Evolutionary conservation across 192 early-diverging fungal species (phyloP), one percentile per base, ranked within the genome.

Genomic region (Dimargaris xerosporica): DNA sequence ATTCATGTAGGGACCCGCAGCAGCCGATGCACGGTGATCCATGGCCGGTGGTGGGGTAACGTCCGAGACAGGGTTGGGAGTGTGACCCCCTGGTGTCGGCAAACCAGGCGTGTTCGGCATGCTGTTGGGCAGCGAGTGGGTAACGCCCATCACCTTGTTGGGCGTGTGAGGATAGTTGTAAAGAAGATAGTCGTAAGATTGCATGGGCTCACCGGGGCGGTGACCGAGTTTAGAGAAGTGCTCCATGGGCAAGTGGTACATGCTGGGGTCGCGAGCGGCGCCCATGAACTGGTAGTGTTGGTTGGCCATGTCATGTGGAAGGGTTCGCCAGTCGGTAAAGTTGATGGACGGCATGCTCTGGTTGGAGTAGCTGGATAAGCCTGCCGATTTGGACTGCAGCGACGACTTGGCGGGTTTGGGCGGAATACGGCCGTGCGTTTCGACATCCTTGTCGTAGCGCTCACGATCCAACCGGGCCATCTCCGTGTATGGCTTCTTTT

Each of bases 401-500:
- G 56, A 59, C 34, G 56, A 59, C 16, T 42, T 31, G 41, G 56
- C 56, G 31, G 56, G 56, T 29, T 34, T 28, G 29, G 56, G 56
- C 15, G 56, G 56, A 15, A 59, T 59, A 19, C 56, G 56, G 16
- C 56, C 56, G 15, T 59, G 41, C 19, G 29, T 71, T 45, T 71
- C 66, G 2, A 73, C 72, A 21, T 77, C 75, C 29, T 69, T 61
- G 30, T 77, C 60, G 52, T 68, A 77, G 30, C 75, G 70, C 54
- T 65, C 68, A 39, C 73, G 71, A 70, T 77, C 75, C 48, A 61
- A 66, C 41, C 73, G 68, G 44, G 75, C 75, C 10, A 72, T 66
- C 17, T 51, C 59, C 28, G 69, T 34, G 54, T 71, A 77, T 0
- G 75, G 75, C 25, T 63, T 59, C 48, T 73, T 73, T 28, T 72